Conservation (phyloP, 2,329 filamentous ascomycete species). For the Pseudopyricularia cyperi region DNA sequence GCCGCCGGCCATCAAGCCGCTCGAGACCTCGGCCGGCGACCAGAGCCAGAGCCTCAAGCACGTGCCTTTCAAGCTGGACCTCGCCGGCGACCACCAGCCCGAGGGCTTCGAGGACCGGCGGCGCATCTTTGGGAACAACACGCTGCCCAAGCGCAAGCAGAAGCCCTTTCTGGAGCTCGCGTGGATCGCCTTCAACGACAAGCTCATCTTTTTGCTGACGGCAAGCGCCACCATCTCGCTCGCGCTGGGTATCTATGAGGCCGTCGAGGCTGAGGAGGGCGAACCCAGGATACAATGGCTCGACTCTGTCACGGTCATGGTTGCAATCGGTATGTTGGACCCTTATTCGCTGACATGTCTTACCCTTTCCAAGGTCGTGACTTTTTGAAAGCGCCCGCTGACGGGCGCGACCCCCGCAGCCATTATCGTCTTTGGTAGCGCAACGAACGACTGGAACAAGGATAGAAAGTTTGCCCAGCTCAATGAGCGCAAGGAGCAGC, state of each 20-base stretch:
- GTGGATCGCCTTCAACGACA: slow-evolving; percentile 5
- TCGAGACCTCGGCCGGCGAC: neutral
- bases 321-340: neutral
- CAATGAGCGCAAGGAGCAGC: slow-evolving; percentile 44
- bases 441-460: slow-evolving; percentile 50
- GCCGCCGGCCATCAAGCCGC: neutral
- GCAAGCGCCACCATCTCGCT: slow-evolving; percentile 3
- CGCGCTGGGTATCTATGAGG: slow-evolving; percentile 3
- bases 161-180: slow-evolving; percentile 1
- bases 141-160: slow-evolving; percentile 3
- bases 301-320: slow-evolving; percentile 3
- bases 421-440: slow-evolving; percentile 39
- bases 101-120: slow-evolving; percentile 1
- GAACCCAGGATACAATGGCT: slow-evolving; percentile 2
- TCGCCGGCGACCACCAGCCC: neutral
- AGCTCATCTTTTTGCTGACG: slow-evolving; percentile 4
- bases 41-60: neutral
- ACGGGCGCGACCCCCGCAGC: no score
- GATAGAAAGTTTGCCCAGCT: slow-evolving; percentile 46
- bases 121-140: slow-evolving; percentile 3
- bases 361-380: no score
- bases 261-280: neutral
- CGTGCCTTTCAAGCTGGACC: slow-evolving; percentile 1
- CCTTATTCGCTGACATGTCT: no score
- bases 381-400: no score